Evolutionary conservation across 148 eudicot species (phyloP).

Genomic region (Rhododendron ovatum): DNA sequence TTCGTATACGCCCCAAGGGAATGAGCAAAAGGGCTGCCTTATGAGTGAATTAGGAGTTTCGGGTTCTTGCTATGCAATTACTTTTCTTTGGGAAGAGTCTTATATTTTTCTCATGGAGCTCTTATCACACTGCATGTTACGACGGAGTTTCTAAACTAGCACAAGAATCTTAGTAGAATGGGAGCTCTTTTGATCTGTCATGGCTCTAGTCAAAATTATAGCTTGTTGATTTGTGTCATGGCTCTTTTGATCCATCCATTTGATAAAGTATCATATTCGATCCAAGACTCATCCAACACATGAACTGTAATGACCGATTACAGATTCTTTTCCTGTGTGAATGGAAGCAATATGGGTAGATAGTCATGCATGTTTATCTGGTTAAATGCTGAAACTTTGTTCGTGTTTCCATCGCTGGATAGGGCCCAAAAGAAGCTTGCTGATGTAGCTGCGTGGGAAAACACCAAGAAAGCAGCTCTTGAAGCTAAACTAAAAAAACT

Average conservation of each 20-base stretch:
- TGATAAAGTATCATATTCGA: neutral
- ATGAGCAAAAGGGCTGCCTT: no score
- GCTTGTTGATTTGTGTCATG: neutral
- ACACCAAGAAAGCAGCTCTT: constrained; percentile 56
- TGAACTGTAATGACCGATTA: neutral
- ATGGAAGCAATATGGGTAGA: neutral
- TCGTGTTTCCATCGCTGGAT: constrained; percentile 4
- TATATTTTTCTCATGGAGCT: neutral
- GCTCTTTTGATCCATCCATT: neutral
- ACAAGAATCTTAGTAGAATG: neutral
- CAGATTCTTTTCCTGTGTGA: neutral
- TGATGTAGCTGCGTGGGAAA: constrained; percentile 64
- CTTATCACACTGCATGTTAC: neutral
- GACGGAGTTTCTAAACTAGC: neutral
- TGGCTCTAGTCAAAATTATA: neutral
- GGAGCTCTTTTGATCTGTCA: neutral
- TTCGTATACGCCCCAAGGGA: no score
- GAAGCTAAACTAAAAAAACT: constrained; percentile 53
- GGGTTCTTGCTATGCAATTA: neutral
- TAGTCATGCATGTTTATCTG: neutral
- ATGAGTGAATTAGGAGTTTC: no score
- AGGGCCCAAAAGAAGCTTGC: constrained; percentile 70
- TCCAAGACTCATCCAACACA: neutral
- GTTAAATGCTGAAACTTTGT: neutral
- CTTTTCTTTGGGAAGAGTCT: neutral